Evolutionary conservation across 2,329 filamentous ascomycete genomes (phyloP).

Genomic region (Cadophora gregata): DNA sequence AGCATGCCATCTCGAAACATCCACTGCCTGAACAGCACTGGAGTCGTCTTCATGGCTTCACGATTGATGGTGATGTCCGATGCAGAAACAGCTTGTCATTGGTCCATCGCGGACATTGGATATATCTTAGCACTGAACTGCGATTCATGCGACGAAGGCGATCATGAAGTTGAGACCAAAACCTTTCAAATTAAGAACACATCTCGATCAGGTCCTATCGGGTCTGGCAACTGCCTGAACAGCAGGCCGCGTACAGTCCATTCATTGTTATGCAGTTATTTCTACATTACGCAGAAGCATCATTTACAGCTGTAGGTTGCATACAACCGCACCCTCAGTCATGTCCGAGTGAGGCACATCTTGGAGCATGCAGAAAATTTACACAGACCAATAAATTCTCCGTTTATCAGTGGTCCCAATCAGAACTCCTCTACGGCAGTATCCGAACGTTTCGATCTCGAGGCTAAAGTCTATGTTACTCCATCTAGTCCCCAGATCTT

Average conservation of each 20-base stretch:
- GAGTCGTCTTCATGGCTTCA: conserved; percentile 7
- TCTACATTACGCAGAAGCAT: conserved; percentile 1
- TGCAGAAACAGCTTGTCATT: not conserved
- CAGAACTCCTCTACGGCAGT: conserved; percentile 6
- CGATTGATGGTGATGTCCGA: conserved; percentile 6
- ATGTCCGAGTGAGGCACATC: conserved; percentile 12
- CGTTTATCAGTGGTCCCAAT: conserved; percentile 3
- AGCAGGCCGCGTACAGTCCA: conserved; percentile 6
- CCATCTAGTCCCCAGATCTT: conserved; percentile 16
- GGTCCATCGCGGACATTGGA: not conserved
- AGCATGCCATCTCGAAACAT: conserved; percentile 23
- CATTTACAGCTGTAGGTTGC: conserved; percentile 13
- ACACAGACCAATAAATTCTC: not conserved
- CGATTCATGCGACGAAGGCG: conserved; percentile 19
- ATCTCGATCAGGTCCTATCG: conserved; percentile 2
- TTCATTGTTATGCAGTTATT: not conserved
- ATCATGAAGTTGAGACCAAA: conserved; percentile 22
- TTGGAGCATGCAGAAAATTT: conserved; percentile 3
- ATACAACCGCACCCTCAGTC: conserved; percentile 1
- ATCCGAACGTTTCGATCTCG: conserved; percentile 14
- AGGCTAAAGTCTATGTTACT: conserved; percentile 24
- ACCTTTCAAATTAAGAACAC: conserved; percentile 17
- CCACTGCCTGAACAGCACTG: conserved; percentile 14
- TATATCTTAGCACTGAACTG: not conserved
- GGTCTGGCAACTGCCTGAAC: conserved; percentile 21